Base-by-base conservation (phyloP, 768 basidiomycete genomes). In the Leccinum longicurvipes region DNA sequence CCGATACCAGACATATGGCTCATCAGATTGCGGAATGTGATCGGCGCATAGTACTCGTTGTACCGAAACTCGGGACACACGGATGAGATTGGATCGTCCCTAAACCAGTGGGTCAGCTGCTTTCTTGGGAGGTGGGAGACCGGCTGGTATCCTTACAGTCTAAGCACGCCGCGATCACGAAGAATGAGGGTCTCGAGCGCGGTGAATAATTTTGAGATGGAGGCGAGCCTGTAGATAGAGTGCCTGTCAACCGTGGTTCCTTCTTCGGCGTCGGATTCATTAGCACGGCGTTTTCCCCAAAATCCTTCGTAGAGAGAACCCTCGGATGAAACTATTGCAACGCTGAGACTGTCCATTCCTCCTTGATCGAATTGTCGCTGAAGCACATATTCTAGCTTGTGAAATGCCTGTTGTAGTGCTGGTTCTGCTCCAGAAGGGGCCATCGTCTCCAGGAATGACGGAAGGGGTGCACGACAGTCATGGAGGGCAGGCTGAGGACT, bases 221-320 rank as follows among this genome's bases (percentile, higher is more conserved):
- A 80, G 2, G 80, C 81, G 24, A 82, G 69, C 25, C 83, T 73
- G 58, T 82, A 83, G 48, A 80, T 73, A 0, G 80, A 77, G 60
- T 81, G 63, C 50, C 73, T 70, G n/a, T 75, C 66, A 1, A 77
- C 72, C 0, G 62, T 64, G 5, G 60, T 60, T 10, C 55, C 56
- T 6, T 61, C 50, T 17, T 56, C 55, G 2, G 49, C 39, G n/a
- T 58, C 60, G 3, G 73, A 69, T 59, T 79, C 80, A 54, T 82
- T 82, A 29, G 77, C 79, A 48, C 72, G 66, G 32, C 71, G 67
- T 6, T 60, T 60, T 15, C 82, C 81, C 60, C 74, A 79, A 32
- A 76, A 76, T 11, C 65, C 63, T 56, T 81, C 75, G 55, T 76
- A 83, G 14, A 83, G 50, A 0, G 75, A 58, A 5, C 80, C 81